These are phyloP conservation scores for Sporisorium iseilematis-ciliati DNA, from an alignment of 1,284 basidiomycete genomes.

Conservation along the genomic window DNA sequence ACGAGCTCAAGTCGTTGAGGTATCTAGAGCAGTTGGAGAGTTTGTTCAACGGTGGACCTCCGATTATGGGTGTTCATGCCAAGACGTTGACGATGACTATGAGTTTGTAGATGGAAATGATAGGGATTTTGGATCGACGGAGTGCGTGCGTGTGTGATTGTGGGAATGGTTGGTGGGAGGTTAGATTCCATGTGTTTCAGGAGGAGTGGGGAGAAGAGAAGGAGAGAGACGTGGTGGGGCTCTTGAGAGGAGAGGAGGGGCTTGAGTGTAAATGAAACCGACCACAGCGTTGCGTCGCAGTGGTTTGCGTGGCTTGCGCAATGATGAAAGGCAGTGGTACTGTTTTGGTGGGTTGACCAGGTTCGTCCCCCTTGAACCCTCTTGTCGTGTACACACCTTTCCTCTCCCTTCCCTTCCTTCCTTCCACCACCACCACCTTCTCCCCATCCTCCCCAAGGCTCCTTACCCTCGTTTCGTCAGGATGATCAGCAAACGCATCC, in stretches of 20 bases:
- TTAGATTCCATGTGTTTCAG: not conserved
- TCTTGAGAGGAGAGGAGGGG: not conserved
- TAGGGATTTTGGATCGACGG: not conserved
- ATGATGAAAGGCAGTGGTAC: not conserved
- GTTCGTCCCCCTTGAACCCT: too few relatives aligned
- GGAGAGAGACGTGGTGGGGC: not conserved
- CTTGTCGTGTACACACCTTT: not conserved
- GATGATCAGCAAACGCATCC: not conserved
- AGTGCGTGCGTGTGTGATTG: not conserved
- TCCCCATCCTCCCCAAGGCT: not conserved
- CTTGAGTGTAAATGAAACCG: not conserved
- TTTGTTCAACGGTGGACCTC: slow-evolving; percentile 64
- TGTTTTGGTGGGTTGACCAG: not conserved
- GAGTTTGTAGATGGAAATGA: slow-evolving; percentile 34
- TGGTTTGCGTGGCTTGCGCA: not conserved
- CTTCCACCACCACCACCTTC: not conserved
- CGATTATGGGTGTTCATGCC: slow-evolving; percentile 66
- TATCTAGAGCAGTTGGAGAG: slow-evolving; percentile 66
- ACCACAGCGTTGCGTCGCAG: not conserved
- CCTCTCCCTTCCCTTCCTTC: not conserved
- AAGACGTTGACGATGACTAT: slow-evolving; percentile 67
- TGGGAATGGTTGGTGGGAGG: not conserved
- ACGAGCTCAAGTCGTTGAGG: slow-evolving; percentile 49
- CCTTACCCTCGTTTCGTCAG: not conserved
- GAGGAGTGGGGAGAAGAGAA: not conserved